Base-by-base conservation (phyloP, 2,329 filamentous ascomycete genomes). In the Stagonosporopsis chrysanthemi region DNA sequence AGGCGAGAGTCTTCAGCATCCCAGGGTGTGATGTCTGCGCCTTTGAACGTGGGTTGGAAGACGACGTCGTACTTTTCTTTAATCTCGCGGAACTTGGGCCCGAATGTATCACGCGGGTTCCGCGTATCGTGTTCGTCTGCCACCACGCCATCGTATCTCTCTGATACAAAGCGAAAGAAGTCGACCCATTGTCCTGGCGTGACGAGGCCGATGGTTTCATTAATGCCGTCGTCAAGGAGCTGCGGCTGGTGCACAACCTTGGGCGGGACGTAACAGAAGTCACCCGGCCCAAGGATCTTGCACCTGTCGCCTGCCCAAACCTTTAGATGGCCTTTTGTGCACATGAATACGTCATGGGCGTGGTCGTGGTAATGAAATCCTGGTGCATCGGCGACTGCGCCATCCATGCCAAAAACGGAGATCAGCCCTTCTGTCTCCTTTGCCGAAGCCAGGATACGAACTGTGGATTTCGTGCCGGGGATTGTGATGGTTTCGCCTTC, bases 271-370 rank as follows among this genome's bases (percentile, higher is more conserved):
- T 67, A 65, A 5, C 61, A 62, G 29, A 67, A 67, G 29, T 67
- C 64, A 9, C 64, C 64, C 1, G 64, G 63, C 8, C 57, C 45
- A 0, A 67, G 46, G n/a, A 67, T 61, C 17, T 54, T 56, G 44
- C 64, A 67, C 14, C 53, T 54, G n/a, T 67, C 56, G 3, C 57
- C 61, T 6, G 57, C 55, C 63, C 63, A 65, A 15, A 67, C 26
- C 33, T 65, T 65, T 11, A 67, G 22, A 2, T 55, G 57, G 1
- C 64, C 64, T 42, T 58, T 62, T 24, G 64, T 67, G 26, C 63
- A 65, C 54, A 67, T 62, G 59, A 67, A 67, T 6, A 65, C 61
- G 36, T 67, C 64, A 43, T 67, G 64, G 3, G 64, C 64, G 1
- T 52, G 35, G 24, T 67, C 53, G 52, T 65, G 64, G 41, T 65